Conservation (phyloP, 495 filamentous ascomycete species). For the Pyrenula massariospora region DNA sequence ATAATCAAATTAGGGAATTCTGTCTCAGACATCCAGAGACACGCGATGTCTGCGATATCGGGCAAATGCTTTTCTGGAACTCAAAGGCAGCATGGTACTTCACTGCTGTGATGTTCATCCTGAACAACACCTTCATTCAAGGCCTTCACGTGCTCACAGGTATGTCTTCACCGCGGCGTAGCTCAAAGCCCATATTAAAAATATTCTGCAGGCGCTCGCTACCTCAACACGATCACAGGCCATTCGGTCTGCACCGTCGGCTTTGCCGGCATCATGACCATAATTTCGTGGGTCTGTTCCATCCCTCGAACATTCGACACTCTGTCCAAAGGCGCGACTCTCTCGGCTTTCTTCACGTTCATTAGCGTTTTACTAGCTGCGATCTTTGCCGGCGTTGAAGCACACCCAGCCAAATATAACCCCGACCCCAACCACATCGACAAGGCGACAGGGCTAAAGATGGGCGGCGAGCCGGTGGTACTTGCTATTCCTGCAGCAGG, state of each 20-base stretch:
- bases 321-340: slow-evolving; percentile 62
- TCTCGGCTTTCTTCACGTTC: slow-evolving; percentile 75
- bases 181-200: background rate
- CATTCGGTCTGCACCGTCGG: slow-evolving; percentile 57
- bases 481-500: slow-evolving; percentile 50
- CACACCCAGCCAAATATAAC: slow-evolving; percentile 52
- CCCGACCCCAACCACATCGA: slow-evolving; percentile 25
- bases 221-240: slow-evolving; percentile 71
- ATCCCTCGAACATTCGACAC: slow-evolving; percentile 71
- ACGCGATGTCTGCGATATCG: slow-evolving; percentile 82
- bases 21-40: slow-evolving; percentile 79
- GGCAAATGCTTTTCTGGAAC: slow-evolving; percentile 76
- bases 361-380: slow-evolving; percentile 70
- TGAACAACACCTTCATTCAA: slow-evolving; percentile 87
- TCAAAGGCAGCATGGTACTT: slow-evolving; percentile 70
- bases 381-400: slow-evolving; percentile 64
- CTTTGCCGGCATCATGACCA: slow-evolving; percentile 55
- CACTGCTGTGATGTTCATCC: slow-evolving; percentile 77
- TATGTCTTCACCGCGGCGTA: background rate
- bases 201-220: slow-evolving; percentile 67
- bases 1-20: slow-evolving; percentile 47
- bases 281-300: slow-evolving; percentile 64
- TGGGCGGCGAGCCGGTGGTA: slow-evolving; percentile 47
- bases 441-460: slow-evolving; percentile 14
- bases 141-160: slow-evolving; percentile 15